phyloP scores from a whole-genome alignment of 495 filamentous ascomycete genomes.

The Evernia prunastri region DNA sequence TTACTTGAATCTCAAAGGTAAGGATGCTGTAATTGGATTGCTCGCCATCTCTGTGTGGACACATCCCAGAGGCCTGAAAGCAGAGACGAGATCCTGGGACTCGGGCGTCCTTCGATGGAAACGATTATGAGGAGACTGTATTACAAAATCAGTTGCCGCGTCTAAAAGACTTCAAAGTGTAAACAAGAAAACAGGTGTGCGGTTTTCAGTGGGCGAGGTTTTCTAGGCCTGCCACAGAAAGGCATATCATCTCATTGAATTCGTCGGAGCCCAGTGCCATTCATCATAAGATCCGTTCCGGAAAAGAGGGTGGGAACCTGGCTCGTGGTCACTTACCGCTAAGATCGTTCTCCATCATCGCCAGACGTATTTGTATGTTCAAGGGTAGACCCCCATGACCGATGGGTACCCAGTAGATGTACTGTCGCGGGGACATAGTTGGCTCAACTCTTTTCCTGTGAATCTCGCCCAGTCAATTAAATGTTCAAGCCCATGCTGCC shows the following conservation, averaged over 20 bases:
- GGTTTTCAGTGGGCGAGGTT: conserved; percentile 96
- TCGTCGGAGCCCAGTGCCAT: conserved; percentile 99
- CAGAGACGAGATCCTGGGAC: not conserved
- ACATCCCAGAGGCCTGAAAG: not conserved
- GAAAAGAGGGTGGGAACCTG: conserved; percentile 13
- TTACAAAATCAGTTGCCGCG: not conserved
- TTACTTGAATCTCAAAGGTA: conserved; percentile 5
- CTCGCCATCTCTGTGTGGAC: not conserved
- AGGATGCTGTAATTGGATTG: not conserved
- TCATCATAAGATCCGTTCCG: conserved; percentile 62
- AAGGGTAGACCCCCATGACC: not conserved
- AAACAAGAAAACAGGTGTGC: not conserved
- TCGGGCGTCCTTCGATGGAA: not conserved
- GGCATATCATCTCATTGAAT: conserved; percentile 79
- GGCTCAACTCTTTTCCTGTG: not conserved
- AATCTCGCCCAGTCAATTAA: conserved; percentile 3
- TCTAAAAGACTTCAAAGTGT: no score
- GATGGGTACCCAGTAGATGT: not conserved
- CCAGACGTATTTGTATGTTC: not conserved
- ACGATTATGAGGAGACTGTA: not conserved
- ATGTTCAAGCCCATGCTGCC: not conserved
- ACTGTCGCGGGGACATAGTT: not conserved
- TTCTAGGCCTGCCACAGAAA: conserved; percentile 99
- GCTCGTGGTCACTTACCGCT: not conserved
- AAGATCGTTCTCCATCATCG: not conserved